Base-by-base conservation (phyloP, 2,329 filamentous ascomycete species). In the Keithomyces neogunnii region DNA sequence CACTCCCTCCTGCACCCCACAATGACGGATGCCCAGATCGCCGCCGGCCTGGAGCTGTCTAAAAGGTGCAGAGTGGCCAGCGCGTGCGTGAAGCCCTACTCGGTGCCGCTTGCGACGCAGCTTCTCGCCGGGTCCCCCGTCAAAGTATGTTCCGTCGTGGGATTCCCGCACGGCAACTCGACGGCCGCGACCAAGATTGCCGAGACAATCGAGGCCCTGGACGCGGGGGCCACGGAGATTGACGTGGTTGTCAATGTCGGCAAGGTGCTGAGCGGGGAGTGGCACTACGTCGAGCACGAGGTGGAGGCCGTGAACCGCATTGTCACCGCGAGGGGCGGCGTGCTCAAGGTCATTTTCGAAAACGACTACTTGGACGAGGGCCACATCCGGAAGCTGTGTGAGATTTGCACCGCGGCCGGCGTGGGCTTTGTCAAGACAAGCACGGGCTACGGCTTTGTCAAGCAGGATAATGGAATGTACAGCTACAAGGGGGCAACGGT, bases 211-310 rank as follows among this genome's bases (percentile, higher is more conserved):
- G 68, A 69, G 1, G 79, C 78, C 0, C 70, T 70, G 0, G 57
- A 64, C 3, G 69, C 69, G 0, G 80, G 79, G 2, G 79, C 73
- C 1, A 56, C 63, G 1, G 80, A 84, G 60, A 73, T 84, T 29
- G 80, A 83, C 60, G 77, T 83, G 74, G 79, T 83, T 1, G 68
- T 83, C 55, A 82, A 84, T 52, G 63, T 83, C 9, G 80, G 80
- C 35, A 81, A 82, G 56, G 79, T 70, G 0, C 70, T 82, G 0
- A 66, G 75, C 13, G 73, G 71, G 0, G 75, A 83, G 32, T 83
- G 79, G 78, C 69, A 69, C 5, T 83, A 81, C 54, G 77, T 83
- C 10, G 57, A 62, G 0, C 60, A 70, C 5, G 80, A 84, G 58
- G 77, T 84, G 47, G 59, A 63, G 1, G 59, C 62, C 32, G 64